Percentiles rank a stretch among this genome's conserved stretches.
Evolutionary conservation across 2,329 filamentous ascomycete genomes (phyloP).

Genomic region (Drechslerella stenobrocha): DNA sequence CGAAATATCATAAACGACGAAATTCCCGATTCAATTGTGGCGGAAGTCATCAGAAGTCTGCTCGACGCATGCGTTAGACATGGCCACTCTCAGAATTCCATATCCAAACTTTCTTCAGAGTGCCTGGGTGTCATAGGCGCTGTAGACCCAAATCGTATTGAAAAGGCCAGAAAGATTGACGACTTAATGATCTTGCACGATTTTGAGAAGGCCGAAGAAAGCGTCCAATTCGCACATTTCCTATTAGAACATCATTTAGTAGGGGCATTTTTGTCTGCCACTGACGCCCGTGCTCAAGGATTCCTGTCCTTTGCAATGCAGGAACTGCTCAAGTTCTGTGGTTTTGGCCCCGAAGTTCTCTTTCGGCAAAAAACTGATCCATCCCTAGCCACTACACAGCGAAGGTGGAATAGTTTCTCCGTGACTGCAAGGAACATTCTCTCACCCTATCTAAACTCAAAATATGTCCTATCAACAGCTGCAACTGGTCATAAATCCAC

Average conservation of each 20-base stretch:
- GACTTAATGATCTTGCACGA: constrained; percentile 88
- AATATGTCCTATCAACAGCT: constrained; percentile 72
- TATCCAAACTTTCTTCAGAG: constrained; percentile 73
- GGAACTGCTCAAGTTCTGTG: constrained; percentile 76
- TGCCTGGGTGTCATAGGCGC: constrained; percentile 89
- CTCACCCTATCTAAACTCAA: constrained; percentile 84
- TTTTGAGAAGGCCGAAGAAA: constrained; percentile 76
- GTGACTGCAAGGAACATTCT: constrained; percentile 77
- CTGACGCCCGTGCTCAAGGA: constrained; percentile 82
- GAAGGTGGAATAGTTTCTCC: constrained; percentile 77
- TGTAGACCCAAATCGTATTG: constrained; percentile 85
- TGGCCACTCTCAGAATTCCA: constrained; percentile 59
- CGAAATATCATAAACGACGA: constrained; percentile 80
- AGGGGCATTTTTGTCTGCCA: constrained; percentile 86
- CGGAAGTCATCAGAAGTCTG: constrained; percentile 72
- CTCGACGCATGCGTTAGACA: constrained; percentile 85
- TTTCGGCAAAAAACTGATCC: constrained; percentile 60
- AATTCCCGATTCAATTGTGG: constrained; percentile 75
- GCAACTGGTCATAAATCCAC: constrained; percentile 60
- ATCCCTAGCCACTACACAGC: constrained; percentile 55
- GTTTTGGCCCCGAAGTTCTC: constrained; percentile 66
- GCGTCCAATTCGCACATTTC: constrained; percentile 81
- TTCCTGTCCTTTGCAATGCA: constrained; percentile 96
- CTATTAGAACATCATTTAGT: constrained; percentile 85
- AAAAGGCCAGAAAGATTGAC: constrained; percentile 73